Base-by-base conservation (phyloP, 2,329 filamentous ascomycete genomes). In the Curvularia lunata region DNA sequence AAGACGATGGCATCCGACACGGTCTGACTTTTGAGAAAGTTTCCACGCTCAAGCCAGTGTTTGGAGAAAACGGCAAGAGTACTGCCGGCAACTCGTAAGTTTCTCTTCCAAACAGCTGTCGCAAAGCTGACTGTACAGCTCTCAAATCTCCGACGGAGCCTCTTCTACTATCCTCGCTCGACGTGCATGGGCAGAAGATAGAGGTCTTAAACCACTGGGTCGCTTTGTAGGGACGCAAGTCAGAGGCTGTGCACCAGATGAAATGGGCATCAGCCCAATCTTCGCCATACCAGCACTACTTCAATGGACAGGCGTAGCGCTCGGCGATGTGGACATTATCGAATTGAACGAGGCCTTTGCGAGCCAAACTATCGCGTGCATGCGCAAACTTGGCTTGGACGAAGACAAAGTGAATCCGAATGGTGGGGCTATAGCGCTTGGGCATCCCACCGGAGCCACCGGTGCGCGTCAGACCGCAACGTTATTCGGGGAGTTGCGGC, bases 321-420 rank as follows among this genome's bases (percentile, higher is more conserved):
- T 96, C 54, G 85, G 88, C 58, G 94, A 98, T 70, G 85, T 95
- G 60, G 95, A 98, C 73, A 85, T 98, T 47, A 83, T 94, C 67
- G 94, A 98, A 84, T 80, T 99, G 73, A 98, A 98, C 80, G 94
- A 98, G 84, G 94, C 95, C 1, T 98, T 98, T 72, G 94, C 93
- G 32, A 95, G 91, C 58, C 97, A 98, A 92, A 92, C 91, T 1
- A 91, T 97, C 40, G 97, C 97, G 83, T 96, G 92, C 80, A 83
- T 91, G 49, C 76, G 81, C 38, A 76, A 70, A 69, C 84, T 95
- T 43, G 85, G 85, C 54, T 78, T 94, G 45, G 87, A 91, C 71
- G 85, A 85, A 76, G 80, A 85, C 70, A 93, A 91, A 84, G 86
- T 94, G 83, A 95, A 94, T 81, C 85, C 88, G 19, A 85, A 90